Percentiles rank a stretch among this genome's conserved stretches.
Conservation (phyloP, 768 basidiomycete genomes). For the Lepiota subincarnata region DNA sequence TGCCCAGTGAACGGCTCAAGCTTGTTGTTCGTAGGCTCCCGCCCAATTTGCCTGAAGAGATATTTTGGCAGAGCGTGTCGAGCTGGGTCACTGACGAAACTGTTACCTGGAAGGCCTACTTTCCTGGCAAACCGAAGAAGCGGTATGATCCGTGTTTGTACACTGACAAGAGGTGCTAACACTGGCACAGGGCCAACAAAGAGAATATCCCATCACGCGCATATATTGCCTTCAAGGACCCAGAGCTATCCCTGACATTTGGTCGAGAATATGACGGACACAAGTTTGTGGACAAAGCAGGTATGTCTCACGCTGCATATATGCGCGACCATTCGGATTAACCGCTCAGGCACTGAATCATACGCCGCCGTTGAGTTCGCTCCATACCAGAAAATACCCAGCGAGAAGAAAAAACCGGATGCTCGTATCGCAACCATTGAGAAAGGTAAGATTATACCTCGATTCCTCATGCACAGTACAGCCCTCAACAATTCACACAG, state of each 20-base stretch:
- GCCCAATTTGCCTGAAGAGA: constrained; percentile 83
- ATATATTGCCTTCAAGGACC: constrained; percentile 84
- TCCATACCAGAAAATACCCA: constrained; percentile 82
- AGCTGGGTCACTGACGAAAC: constrained; percentile 80
- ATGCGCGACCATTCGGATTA: not conserved
- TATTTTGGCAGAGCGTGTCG: constrained; percentile 92
- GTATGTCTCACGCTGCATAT: constrained; percentile 37
- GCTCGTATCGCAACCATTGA: constrained; percentile 85
- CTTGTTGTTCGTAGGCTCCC: constrained; percentile 84
- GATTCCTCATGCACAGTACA: not conserved
- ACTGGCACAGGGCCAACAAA: constrained; percentile 61
- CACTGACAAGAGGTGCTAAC: constrained; percentile 9
- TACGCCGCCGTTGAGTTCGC: constrained; percentile 92
- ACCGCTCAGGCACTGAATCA: constrained; percentile 75
- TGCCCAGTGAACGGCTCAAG: constrained; percentile 66
- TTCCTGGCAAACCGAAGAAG: constrained; percentile 65
- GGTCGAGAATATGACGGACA: constrained; percentile 89
- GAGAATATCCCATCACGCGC: constrained; percentile 86
- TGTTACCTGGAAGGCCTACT: constrained; percentile 60
- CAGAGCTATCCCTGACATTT: constrained; percentile 68
- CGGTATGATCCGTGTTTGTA: constrained; percentile 39
- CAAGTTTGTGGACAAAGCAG: constrained; percentile 86
- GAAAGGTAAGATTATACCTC: constrained; percentile 51
- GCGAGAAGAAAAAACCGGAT: constrained; percentile 73
- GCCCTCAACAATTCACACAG: constrained; percentile 31